Evolutionary conservation across 2,329 filamentous ascomycete species (phyloP).

Genomic region (Colletotrichum incanum): DNA sequence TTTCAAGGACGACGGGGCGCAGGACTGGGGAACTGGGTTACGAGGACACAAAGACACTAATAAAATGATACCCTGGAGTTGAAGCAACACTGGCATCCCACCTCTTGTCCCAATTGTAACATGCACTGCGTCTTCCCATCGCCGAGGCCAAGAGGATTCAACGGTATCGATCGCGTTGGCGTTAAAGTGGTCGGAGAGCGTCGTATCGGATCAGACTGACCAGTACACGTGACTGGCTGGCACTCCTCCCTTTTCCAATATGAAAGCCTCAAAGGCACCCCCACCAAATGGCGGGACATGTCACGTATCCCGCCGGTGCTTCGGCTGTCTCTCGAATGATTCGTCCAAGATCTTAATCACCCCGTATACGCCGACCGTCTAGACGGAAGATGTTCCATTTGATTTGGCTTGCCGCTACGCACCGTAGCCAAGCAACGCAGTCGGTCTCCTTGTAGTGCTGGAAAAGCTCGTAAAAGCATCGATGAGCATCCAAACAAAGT

Average conservation of each 20-base stretch:
- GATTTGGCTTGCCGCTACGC: neutral
- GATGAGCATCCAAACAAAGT: neutral
- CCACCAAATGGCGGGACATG: neutral
- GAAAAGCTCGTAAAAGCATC: neutral
- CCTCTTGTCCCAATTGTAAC: neutral
- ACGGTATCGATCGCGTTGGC: too few species aligned
- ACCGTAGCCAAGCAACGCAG: neutral
- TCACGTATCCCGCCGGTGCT: too few species aligned
- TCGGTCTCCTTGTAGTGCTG: neutral
- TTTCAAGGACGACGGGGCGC: neutral
- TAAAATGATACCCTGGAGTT: conserved; percentile 4
- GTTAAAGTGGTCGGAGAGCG: neutral
- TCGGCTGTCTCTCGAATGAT: neutral
- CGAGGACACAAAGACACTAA: neutral
- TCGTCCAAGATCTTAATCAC: neutral
- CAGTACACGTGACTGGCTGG: neutral
- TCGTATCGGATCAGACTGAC: neutral
- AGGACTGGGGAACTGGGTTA: neutral
- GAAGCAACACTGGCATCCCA: neutral
- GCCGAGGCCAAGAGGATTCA: neutral
- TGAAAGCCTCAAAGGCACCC: neutral
- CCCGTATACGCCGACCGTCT: neutral
- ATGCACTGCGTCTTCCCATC: neutral
- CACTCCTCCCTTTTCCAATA: neutral
- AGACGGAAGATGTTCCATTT: neutral